These are phyloP conservation scores for Ascosphaera pollenicola DNA, from an alignment of 2,329 filamentous ascomycete species.

Conservation along the genomic window DNA sequence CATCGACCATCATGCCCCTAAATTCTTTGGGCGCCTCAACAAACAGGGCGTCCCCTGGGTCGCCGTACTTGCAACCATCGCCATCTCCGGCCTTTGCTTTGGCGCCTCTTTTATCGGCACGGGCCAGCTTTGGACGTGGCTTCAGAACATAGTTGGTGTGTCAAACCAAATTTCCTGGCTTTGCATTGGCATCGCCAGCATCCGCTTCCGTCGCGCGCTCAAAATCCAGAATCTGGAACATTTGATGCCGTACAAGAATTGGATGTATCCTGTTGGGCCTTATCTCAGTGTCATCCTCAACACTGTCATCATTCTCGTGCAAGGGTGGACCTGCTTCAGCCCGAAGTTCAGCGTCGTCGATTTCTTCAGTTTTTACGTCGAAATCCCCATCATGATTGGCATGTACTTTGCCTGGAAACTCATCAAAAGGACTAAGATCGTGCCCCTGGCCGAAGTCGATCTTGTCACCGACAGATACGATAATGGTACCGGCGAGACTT, in stretches of 20 bases:
- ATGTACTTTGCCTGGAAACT: slow-evolving; percentile 35
- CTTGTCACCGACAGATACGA: slow-evolving; percentile 25
- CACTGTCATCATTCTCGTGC: slow-evolving; percentile 36
- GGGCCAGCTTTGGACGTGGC: slow-evolving; percentile 31
- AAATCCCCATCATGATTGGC: slow-evolving; percentile 36
- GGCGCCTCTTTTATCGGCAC: slow-evolving; percentile 44
- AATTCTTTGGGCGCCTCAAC: slow-evolving; percentile 19
- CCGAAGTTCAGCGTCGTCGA: slow-evolving; percentile 33
- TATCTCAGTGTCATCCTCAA: slow-evolving; percentile 37
- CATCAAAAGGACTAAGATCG: slow-evolving; percentile 24
- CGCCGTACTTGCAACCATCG: slow-evolving; percentile 21
- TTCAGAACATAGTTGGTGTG: slow-evolving; percentile 15
- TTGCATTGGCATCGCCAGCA: slow-evolving; percentile 29
- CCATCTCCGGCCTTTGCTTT: slow-evolving; percentile 44
- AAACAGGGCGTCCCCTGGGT: slow-evolving; percentile 23
- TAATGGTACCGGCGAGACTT: slow-evolving; percentile 8
- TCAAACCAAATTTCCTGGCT: slow-evolving; percentile 17
- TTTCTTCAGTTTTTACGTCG: slow-evolving; percentile 43
- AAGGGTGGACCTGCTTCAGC: slow-evolving; percentile 38
- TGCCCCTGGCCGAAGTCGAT: slow-evolving; percentile 27
- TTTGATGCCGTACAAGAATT: slow-evolving; percentile 37
- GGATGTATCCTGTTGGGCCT: slow-evolving; percentile 28
- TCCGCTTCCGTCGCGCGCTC: slow-evolving; percentile 42
- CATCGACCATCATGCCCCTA: slow-evolving; percentile 22
- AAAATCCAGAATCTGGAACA: slow-evolving; percentile 34